Percentiles rank a stretch among this genome's conserved stretches.
Conservation (phyloP, 2,329 filamentous ascomycete genomes). For the Aspergillus amoenus region DNA sequence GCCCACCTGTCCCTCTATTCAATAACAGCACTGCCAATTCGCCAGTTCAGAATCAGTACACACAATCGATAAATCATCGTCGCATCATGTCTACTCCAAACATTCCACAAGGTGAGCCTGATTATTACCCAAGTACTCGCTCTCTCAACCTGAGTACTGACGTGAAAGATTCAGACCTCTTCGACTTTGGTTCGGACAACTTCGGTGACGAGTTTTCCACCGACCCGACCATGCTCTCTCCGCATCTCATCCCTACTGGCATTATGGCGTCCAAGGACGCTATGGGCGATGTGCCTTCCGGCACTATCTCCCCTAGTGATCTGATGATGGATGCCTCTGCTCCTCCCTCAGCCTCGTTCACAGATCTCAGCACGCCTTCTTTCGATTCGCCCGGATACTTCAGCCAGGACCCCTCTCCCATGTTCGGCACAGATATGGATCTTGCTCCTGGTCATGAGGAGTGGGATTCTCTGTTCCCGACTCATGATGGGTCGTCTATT, state of each 20-base stretch:
- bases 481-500: constrained; percentile 26
- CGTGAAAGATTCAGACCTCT: constrained; percentile 20
- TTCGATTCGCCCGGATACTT: constrained; percentile 72
- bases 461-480: constrained; percentile 66
- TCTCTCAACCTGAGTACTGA: constrained; percentile 21
- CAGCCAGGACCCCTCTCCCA: constrained; percentile 74
- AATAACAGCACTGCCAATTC: constrained; percentile 29
- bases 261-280: constrained; percentile 50
- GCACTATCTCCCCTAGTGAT: constrained; percentile 83
- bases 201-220: constrained; percentile 28
- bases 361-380: constrained; percentile 79
- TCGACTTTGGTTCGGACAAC: constrained; percentile 29
- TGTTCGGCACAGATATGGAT: constrained; percentile 62
- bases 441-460: constrained; percentile 54
- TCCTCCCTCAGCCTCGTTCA: constrained; percentile 78
- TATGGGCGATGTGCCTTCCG: constrained; percentile 35
- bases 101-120: constrained; percentile 35
- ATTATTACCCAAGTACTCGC: not conserved
- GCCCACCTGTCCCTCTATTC: constrained; percentile 43
- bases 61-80: constrained; percentile 25
- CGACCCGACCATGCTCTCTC: constrained; percentile 27
- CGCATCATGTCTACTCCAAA: constrained; percentile 43
- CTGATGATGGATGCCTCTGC: constrained; percentile 73
- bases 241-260: constrained; percentile 22
- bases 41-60: constrained; percentile 30